phyloP scores from a whole-genome alignment of 1,139 yeast species.

The Pneumocystis sp. region DNA sequence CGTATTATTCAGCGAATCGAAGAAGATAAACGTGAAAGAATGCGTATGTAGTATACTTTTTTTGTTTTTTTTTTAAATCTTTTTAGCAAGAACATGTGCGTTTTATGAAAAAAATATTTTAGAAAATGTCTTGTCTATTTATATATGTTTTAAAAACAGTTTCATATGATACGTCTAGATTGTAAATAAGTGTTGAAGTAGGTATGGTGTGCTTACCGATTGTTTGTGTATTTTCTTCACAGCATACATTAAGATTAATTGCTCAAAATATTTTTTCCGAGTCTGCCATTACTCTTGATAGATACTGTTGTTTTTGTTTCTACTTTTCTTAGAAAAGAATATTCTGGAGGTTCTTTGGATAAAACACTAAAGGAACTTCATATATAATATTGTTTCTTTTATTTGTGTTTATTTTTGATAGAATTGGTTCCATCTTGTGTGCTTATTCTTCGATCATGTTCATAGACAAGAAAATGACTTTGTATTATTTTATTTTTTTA shows the following conservation, averaged over 20 bases:
- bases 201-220: constrained; percentile 16
- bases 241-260: constrained; percentile 22
- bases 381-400: neutral
- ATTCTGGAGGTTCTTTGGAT: constrained; percentile 14
- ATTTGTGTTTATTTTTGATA: neutral
- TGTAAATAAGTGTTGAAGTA: constrained; percentile 23
- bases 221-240: constrained; percentile 21
- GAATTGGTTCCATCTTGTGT: neutral
- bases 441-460: neutral
- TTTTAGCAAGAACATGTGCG: constrained; percentile 11
- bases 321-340: constrained; percentile 23
- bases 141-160: constrained; percentile 14
- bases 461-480: neutral
- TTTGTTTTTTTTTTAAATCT: constrained; percentile 5
- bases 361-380: neutral
- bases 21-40: constrained; percentile 24
- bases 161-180: constrained; percentile 21
- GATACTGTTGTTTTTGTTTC: constrained; percentile 19
- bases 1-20: constrained; percentile 25
- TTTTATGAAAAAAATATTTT: constrained; percentile 8
- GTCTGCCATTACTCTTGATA: constrained; percentile 16
- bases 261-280: constrained; percentile 20
- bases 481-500: neutral
- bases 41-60: constrained; percentile 9
- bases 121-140: constrained; percentile 12